These are phyloP conservation scores for Cucumis sativus DNA, from an alignment of 306 rosid species.

Conservation along the genomic window DNA sequence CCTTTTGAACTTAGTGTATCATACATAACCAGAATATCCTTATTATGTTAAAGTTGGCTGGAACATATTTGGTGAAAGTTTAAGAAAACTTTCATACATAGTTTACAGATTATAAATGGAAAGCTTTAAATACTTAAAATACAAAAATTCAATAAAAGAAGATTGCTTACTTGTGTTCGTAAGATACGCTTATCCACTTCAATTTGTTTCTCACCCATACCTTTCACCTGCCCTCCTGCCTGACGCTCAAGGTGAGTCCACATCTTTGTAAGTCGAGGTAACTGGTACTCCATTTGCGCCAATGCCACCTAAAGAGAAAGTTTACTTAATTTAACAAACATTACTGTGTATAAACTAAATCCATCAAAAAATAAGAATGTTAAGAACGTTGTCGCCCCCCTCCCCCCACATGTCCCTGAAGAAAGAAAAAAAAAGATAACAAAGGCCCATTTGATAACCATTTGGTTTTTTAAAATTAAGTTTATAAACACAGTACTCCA, in stretches of 20 bases:
- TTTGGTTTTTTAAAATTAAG: no score
- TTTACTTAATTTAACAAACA: background rate
- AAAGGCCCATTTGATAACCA: no score
- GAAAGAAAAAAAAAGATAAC: background rate
- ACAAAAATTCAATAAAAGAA: background rate
- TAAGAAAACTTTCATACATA: background rate
- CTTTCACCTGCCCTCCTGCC: constrained; percentile 96
- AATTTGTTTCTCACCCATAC: constrained; percentile 98
- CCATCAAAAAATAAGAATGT: background rate
- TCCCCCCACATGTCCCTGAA: background rate
- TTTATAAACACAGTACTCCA: no score
- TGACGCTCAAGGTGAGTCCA: constrained; percentile 99
- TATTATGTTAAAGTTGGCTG: background rate
- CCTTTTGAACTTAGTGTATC: background rate
- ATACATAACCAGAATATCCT: background rate
- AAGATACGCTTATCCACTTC: constrained; percentile 96
- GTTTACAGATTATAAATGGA: background rate
- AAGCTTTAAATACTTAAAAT: background rate
- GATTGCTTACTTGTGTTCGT: constrained; percentile 69
- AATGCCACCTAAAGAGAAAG: constrained; percentile 56
- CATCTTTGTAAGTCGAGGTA: constrained; percentile 92
- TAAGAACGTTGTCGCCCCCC: background rate
- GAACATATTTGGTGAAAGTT: background rate
- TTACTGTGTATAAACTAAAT: background rate
- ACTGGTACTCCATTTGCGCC: constrained; percentile 98